Conservation (phyloP, 2,329 filamentous ascomycete genomes). For the Neofusicoccum laricinum region DNA sequence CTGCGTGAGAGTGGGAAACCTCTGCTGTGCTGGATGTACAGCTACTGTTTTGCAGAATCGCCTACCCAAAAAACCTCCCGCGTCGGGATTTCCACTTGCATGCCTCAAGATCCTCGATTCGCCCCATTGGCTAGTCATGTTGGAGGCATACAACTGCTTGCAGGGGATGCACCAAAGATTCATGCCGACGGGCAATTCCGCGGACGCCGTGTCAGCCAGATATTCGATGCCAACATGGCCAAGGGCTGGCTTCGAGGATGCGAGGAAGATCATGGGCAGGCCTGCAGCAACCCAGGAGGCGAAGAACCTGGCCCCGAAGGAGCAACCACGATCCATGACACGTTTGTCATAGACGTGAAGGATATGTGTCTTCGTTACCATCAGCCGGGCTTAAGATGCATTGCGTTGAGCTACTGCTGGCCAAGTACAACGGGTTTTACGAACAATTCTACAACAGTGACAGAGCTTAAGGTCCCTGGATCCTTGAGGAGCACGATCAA, state of each 20-base stretch:
- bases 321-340: not conserved
- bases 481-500: not conserved
- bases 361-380: not conserved
- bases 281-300: not conserved
- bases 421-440: not conserved
- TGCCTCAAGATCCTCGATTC: not conserved
- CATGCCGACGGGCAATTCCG: not conserved
- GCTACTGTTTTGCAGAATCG: not conserved
- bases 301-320: not conserved
- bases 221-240: not conserved
- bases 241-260: not conserved
- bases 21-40: not conserved
- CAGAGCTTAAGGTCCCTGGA: not conserved
- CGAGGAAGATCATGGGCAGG: not conserved
- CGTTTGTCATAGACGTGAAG: not conserved
- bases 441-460: not conserved
- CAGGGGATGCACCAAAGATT: not conserved
- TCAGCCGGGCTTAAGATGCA: not conserved
- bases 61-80: not conserved
- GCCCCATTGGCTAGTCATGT: not conserved
- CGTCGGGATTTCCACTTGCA: not conserved
- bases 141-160: not conserved
- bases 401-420: not conserved
- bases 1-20: too few relatives aligned
- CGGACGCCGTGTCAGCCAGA: not conserved